Evolutionary conservation across 257 asterid genomes (phyloP).

Genomic region (Echium plantagineum): DNA sequence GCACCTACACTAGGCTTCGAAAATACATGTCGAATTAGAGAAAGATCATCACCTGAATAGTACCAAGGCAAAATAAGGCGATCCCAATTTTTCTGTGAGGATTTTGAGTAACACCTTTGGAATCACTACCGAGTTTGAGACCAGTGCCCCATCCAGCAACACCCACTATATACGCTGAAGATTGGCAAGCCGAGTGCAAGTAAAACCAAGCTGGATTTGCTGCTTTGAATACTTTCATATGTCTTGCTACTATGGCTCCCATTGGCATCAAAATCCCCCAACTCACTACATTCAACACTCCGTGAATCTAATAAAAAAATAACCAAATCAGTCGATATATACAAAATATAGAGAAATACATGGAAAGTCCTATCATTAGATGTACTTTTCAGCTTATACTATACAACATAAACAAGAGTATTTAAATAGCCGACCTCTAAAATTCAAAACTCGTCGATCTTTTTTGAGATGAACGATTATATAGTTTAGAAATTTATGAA

Average conservation of each 20-base stretch:
- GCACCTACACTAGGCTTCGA: too few relatives aligned
- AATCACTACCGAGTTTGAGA: constrained; percentile 55
- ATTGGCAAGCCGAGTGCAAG: constrained; percentile 49
- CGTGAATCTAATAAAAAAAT: constrained; percentile 39
- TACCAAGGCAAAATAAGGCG: constrained; percentile 50
- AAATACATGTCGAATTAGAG: too few relatives aligned
- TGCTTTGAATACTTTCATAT: constrained; percentile 60
- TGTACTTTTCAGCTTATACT: too few relatives aligned
- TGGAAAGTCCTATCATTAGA: too few relatives aligned
- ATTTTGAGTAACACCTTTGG: constrained; percentile 27
- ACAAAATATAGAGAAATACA: too few relatives aligned
- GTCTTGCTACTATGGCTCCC: constrained; percentile 56
- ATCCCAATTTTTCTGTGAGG: constrained; percentile 60
- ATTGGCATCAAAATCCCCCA: constrained; percentile 75
- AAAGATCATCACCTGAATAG: constrained; percentile 41
- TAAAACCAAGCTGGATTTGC: constrained; percentile 76
- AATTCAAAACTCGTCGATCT: too few relatives aligned
- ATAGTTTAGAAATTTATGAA: too few relatives aligned
- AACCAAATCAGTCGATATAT: not conserved
- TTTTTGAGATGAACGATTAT: too few relatives aligned
- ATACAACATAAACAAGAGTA: too few relatives aligned
- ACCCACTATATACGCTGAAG: constrained; percentile 55
- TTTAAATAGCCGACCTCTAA: too few relatives aligned
- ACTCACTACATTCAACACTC: constrained; percentile 68
- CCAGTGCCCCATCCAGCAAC: constrained; percentile 86